Percentiles rank a stretch among this genome's conserved stretches.
Conservation (phyloP, 805 yeast genomes). For the Suhomyces sp. region DNA sequence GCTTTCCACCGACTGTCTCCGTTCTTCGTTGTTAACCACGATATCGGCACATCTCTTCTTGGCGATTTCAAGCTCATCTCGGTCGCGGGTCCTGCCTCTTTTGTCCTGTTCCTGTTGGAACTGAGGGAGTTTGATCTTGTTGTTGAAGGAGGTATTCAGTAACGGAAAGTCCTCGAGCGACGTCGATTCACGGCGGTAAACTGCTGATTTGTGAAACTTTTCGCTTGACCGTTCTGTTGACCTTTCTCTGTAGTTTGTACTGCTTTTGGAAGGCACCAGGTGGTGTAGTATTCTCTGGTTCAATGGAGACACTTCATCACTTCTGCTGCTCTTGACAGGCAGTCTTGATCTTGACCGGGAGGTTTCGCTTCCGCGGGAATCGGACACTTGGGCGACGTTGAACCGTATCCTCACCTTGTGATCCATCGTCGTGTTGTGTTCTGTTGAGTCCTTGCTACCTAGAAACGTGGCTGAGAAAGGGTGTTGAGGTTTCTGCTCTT, state of each 20-base stretch:
- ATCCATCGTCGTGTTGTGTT: no score
- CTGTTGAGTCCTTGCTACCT: no score
- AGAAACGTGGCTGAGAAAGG: no score
- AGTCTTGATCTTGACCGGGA: conserved; percentile 18
- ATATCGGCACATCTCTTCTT: conserved; percentile 5
- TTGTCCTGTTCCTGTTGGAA: conserved; percentile 17
- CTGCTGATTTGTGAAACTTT: conserved; percentile 14
- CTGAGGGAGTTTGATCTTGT: conserved; percentile 14
- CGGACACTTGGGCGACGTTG: no score
- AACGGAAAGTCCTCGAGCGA: conserved; percentile 17
- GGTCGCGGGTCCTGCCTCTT: conserved; percentile 25
- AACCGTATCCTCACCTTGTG: no score
- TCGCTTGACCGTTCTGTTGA: conserved; percentile 17
- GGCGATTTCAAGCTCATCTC: conserved; percentile 13
- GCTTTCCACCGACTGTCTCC: conserved; percentile 18
- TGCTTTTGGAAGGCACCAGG: no score
- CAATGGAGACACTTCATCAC: neutral
- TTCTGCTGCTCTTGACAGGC: conserved; percentile 12
- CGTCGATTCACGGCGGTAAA: conserved; percentile 15
- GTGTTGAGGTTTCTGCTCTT: no score
- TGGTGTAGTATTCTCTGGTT: no score
- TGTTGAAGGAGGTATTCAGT: conserved; percentile 18
- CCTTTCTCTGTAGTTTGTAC: conserved; percentile 14
- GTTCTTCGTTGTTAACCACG: conserved; percentile 4
- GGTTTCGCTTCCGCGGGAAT: no score